Base-by-base conservation (phyloP, 768 basidiomycete species). In the Lyophyllum shimeji region DNA sequence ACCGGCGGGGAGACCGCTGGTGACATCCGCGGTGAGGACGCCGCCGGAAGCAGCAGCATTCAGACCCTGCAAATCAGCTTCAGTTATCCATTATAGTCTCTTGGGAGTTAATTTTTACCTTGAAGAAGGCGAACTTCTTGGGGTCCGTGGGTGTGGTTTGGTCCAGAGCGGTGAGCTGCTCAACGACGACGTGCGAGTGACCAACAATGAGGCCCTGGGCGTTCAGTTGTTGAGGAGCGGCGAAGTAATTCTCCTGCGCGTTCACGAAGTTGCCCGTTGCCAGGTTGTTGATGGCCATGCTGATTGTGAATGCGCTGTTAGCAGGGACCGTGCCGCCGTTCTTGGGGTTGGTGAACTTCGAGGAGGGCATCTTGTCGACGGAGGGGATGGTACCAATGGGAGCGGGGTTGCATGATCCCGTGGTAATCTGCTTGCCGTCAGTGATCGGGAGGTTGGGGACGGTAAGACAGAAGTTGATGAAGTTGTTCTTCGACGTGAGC, bases 401-500 rank as follows among this genome's bases (percentile, higher is more conserved):
- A 8, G 76, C 76, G 11, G 79, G 75, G 68, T 85, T 86, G 68
- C 84, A 80, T 46, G 82, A 84, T 48, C 78, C 81, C 25, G 68
- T 68, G 31, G 66, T 60, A 58, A 78, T 73, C 59, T 78, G 81
- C 58, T 74, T 61, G n/a, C 82, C 83, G 65, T 84, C 68, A 34
- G 82, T 83, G 57, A 84, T 67, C 17, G 78, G 77, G 51, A 76
- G 68, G 53, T 75, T 65, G 33, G 74, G 69, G 8, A 68, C 65
- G 12, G 71, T 75, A 15, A 72, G 64, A 62, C 80, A 83, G 64
- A 76, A 76, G 71, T 82, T 80, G 72, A 81, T 79, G 61, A 81
- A 86, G 72, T 85, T 85, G 71, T 86, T 83, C 18, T 69, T 71
- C n/a, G 79, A 80, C 1, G 80, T 80, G 25, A 76, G 65, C 5